Evolutionary conservation across 805 yeast genomes (phyloP), one percentile per base, ranked within the genome.

Genomic region (Starmera quercuum): DNA sequence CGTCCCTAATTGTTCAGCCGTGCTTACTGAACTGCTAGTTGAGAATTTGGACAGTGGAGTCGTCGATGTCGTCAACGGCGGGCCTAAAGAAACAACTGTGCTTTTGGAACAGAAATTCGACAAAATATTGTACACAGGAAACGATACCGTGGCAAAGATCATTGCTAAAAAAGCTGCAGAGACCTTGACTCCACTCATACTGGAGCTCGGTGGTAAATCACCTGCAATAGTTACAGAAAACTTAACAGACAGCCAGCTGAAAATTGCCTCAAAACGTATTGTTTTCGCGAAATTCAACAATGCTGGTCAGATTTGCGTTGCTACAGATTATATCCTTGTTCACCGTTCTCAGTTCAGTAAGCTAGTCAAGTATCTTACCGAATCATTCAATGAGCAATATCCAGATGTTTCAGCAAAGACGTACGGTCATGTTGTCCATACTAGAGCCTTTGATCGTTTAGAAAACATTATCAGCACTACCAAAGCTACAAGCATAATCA

Each of bases 151-250:
- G 19, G 97, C 95, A 15, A 73, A 70, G 23, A 73, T 84, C 33
- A 75, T 90, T 22, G 80, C 90, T 18, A 61, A 66, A 38, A 82
- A 83, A 29, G 96, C 97, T 2, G 92, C 90, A n/a, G 76, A 83
- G 58, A 71, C 73, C 15, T 65, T 88, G 44, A 85, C 95, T 1
- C 97, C 97, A 1, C 71, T 71, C 9, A 59, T 83, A 7, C 66
- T 88, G 40, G 97, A 88, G 59, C 65, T 88, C 29, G 97, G 97
- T 34, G 97, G 97, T 5, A 90, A 90, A 56, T 80, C 90, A 7
- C 97, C 97, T 0, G 83, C 74, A 2, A 70, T 87, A 46, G 62
- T 88, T 9, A 69, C 86, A 33, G 68, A 62, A 30, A 64, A 63
- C 41, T 59, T 68, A 32, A 61, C 61, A 11, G 63, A 65, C 36